phyloP scores from a whole-genome alignment of 768 basidiomycete species.

The Xerocomus spinulosus region DNA sequence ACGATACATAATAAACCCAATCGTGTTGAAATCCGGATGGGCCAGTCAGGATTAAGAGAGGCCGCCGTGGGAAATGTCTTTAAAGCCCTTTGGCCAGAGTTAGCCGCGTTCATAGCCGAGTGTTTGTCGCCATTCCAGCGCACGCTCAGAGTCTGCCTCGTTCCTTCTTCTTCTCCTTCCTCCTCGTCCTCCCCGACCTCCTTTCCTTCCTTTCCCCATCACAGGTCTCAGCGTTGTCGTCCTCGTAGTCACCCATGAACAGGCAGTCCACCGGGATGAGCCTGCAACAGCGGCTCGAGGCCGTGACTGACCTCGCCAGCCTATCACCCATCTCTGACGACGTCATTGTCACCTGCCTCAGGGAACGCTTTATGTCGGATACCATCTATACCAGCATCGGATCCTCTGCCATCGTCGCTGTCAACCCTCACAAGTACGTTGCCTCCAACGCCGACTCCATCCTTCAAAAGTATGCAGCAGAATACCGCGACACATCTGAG shows the following conservation, averaged over 20 bases:
- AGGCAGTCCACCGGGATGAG: slow-evolving; percentile 43
- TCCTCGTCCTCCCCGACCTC: slow-evolving; percentile 10
- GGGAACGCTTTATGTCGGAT: slow-evolving; percentile 84
- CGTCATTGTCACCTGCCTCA: slow-evolving; percentile 76
- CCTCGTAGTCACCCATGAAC: slow-evolving; percentile 25
- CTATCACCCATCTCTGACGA: slow-evolving; percentile 75
- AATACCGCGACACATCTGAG: slow-evolving; percentile 72
- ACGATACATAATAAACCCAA: no score
- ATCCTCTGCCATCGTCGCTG: slow-evolving; percentile 68
- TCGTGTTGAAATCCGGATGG: no score
- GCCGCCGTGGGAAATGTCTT: slow-evolving; percentile 21
- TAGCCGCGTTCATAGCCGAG: slow-evolving; percentile 22
- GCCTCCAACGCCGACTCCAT: slow-evolving; percentile 77
- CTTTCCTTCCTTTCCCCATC: neutral
- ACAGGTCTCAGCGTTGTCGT: neutral
- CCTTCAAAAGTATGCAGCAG: slow-evolving; percentile 79
- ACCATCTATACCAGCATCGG: slow-evolving; percentile 74
- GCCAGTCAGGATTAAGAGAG: slow-evolving; percentile 3
- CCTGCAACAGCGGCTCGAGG: slow-evolving; percentile 68
- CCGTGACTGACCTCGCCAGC: slow-evolving; percentile 61
- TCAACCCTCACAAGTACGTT: slow-evolving; percentile 94
- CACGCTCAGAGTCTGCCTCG: slow-evolving; percentile 18
- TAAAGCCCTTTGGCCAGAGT: slow-evolving; percentile 8
- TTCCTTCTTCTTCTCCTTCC: slow-evolving; percentile 11
- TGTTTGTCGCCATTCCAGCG: slow-evolving; percentile 10